These are phyloP conservation scores for Pichia rugopelliculosa DNA, from an alignment of 805 yeast genomes.

Conservation along the genomic window DNA sequence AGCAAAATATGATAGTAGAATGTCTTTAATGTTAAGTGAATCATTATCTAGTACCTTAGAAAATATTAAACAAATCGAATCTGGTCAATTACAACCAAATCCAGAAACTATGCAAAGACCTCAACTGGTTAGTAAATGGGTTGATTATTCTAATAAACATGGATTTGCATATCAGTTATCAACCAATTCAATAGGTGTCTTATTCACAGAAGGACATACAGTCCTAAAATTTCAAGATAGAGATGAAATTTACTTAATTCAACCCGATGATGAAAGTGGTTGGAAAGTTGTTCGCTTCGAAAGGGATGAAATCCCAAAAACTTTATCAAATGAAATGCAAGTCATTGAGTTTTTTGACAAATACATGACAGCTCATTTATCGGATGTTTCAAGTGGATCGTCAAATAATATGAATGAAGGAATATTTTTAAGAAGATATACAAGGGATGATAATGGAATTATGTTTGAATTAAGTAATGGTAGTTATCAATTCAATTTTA, in stretches of 20 bases:
- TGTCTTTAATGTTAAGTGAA: slow-evolving; percentile 22
- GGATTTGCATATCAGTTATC: slow-evolving; percentile 92
- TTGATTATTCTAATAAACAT: slow-evolving; percentile 91
- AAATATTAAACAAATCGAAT: slow-evolving; percentile 23
- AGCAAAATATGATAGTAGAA: slow-evolving; percentile 24
- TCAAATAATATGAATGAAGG: slow-evolving; percentile 35
- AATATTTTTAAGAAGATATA: slow-evolving; percentile 74
- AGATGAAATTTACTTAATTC: slow-evolving; percentile 58
- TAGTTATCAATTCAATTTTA: slow-evolving; percentile 87
- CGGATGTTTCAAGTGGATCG: slow-evolving; percentile 54
- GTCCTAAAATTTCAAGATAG: slow-evolving; percentile 63
- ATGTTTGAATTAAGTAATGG: slow-evolving; percentile 94
- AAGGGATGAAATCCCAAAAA: slow-evolving; percentile 36
- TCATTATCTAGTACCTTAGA: slow-evolving; percentile 23
- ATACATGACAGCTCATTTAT: slow-evolving; percentile 87
- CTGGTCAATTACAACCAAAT: slow-evolving; percentile 13
- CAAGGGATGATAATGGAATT: slow-evolving; percentile 70
- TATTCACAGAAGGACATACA: slow-evolving; percentile 79
- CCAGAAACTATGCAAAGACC: slow-evolving; percentile 38
- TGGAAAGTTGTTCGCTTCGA: slow-evolving; percentile 47
- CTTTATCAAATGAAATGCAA: slow-evolving; percentile 63
- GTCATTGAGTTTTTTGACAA: slow-evolving; percentile 82
- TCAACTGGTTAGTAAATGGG: slow-evolving; percentile 87
- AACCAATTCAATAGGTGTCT: slow-evolving; percentile 83
- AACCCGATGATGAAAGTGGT: slow-evolving; percentile 41